Conservation (phyloP, 306 rosid genomes). For the Fagus sylvatica region DNA sequence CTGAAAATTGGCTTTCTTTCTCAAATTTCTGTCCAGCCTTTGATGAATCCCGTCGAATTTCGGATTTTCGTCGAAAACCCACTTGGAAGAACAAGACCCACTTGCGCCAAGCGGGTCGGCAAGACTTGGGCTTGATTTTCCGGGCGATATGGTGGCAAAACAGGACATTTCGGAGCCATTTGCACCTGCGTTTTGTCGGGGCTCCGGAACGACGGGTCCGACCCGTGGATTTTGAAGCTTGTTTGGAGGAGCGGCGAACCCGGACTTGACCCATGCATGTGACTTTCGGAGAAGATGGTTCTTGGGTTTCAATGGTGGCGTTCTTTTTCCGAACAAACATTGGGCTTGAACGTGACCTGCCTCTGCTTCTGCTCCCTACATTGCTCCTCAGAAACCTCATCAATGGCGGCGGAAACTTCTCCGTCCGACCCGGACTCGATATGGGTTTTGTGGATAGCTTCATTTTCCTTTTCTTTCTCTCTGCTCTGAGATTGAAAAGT, state of each 20-base stretch:
- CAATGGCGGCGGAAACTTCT: slow-evolving; percentile 89
- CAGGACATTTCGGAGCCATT: slow-evolving; percentile 49
- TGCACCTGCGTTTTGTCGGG: slow-evolving; percentile 27
- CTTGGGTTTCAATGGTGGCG: slow-evolving; percentile 66
- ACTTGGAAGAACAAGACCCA: slow-evolving; percentile 44
- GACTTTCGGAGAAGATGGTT: slow-evolving; percentile 92
- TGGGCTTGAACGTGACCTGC: slow-evolving; percentile 65
- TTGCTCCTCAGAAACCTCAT: slow-evolving; percentile 78
- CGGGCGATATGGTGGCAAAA: slow-evolving; percentile 34
- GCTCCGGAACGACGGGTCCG: background rate
- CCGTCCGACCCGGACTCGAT: slow-evolving; percentile 78
- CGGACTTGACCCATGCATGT: slow-evolving; percentile 97
- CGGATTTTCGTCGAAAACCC: slow-evolving; percentile 38
- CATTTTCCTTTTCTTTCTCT: slow-evolving; percentile 35
- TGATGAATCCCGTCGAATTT: slow-evolving; percentile 23
- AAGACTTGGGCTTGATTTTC: slow-evolving; percentile 37
- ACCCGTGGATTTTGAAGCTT: background rate
- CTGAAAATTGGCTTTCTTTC: slow-evolving; percentile 22
- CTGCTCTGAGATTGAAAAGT: background rate
- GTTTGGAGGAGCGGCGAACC: slow-evolving; percentile 55
- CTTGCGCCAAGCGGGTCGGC: slow-evolving; percentile 43
- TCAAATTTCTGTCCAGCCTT: slow-evolving; percentile 29
- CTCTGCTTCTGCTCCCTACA: slow-evolving; percentile 72
- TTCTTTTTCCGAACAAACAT: slow-evolving; percentile 69
- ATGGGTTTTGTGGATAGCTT: slow-evolving; percentile 63